Evolutionary conservation across 805 yeast species (phyloP).

Genomic region (Metschnikowia drakensbergensis): DNA sequence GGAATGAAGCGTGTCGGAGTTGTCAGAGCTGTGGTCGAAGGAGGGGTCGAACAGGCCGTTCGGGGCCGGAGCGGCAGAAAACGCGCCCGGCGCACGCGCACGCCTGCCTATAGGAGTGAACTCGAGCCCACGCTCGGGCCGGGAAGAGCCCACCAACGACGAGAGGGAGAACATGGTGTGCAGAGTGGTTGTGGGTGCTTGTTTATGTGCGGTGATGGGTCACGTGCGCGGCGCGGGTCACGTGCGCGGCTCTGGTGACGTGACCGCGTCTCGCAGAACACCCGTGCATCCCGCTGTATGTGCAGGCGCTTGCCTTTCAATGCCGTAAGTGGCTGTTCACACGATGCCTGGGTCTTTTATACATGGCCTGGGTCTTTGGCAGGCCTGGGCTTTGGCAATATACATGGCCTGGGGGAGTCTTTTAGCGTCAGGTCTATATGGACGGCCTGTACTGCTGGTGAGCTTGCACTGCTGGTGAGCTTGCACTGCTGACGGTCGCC

Average conservation of each 20-base stretch:
- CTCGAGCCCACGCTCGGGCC: conserved; percentile 17
- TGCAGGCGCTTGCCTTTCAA: too few relatives aligned
- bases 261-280: background rate
- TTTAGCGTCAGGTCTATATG: too few relatives aligned
- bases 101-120: conserved; percentile 27
- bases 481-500: too few relatives aligned
- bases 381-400: too few relatives aligned
- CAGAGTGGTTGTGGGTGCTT: background rate
- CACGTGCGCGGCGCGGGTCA: background rate
- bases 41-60: conserved; percentile 9
- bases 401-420: too few relatives aligned
- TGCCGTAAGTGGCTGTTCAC: too few relatives aligned
- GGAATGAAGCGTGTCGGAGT: conserved; percentile 6
- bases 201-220: conserved; percentile 1
- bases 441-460: too few relatives aligned
- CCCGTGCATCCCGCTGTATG: too few relatives aligned
- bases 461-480: too few relatives aligned
- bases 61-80: background rate
- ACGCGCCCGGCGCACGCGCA: background rate
- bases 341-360: too few relatives aligned
- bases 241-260: background rate
- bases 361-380: too few relatives aligned
- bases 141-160: conserved; percentile 18
- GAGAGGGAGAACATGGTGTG: conserved; percentile 18
- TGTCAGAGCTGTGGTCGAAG: conserved; percentile 12